Base-by-base conservation (phyloP, 805 yeast species). In the Torulaspora franciscae region DNA sequence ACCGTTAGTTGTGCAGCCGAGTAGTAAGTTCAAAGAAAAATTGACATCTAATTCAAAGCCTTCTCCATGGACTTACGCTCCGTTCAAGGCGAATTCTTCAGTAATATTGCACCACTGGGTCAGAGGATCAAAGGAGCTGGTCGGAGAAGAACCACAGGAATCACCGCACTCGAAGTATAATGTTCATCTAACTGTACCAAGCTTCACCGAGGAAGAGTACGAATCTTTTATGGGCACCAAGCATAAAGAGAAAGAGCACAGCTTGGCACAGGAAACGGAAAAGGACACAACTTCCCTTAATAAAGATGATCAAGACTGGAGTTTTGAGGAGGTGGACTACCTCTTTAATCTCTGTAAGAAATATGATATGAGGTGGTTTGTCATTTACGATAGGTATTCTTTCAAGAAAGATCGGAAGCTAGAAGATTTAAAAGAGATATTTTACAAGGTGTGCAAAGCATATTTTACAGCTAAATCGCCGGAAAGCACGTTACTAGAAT, bases 401-500 rank as follows among this genome's bases (percentile, higher is more conserved):
- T 56, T 32, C 40, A 67, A 32, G 6, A 54, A 50, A 26, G 48
- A 53, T 5, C 67, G 93, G 25, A 59, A 80, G 0, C 49, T 85
- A 22, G 98, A 91, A 55, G 97, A 89, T 50, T 64, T 93, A 45
- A 88, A 89, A 55, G 88, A 80, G 45, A 81, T 89, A 30, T 88
- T 87, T 61, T 93, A 90, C 59, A 65, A 71, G 14, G 80, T 87
- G 7, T 77, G 85, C 37, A 76, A 79, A 27, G 71, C 74, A 44
- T 70, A 84, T 22, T 66, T 84, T 41, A 61, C 64, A 41, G 64
- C 64, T 47, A 69, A 74, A 43, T 62, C 68, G 45, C 66, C 73
- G 42, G 61, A 67, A 27, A 78, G 79, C 49, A 73, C 76, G 23
- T 72, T 77, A 43, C 61, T 88, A 32, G 72, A 83, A 14, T 81